Evolutionary conservation across 2,329 filamentous ascomycete genomes (phyloP), one percentile per base, ranked within the genome.

Genomic region (Trichoderma sp.): DNA sequence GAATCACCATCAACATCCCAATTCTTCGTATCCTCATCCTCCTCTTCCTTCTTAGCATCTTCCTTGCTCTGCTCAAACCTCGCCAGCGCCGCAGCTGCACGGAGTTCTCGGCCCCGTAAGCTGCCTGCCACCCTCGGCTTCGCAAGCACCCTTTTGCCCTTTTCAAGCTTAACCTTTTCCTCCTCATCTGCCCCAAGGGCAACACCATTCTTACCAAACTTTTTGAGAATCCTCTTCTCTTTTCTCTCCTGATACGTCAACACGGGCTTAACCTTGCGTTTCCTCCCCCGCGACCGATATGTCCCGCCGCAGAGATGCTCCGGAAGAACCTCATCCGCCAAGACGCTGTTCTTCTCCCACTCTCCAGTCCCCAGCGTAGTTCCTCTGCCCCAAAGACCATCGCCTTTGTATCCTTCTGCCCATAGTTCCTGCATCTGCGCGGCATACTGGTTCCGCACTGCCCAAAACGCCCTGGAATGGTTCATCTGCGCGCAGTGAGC

Each of bases 401-500:
- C 93, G 3, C 94, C 94, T 0, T 88, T 91, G 78, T 96, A 97
- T 1, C 85, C 85, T 70, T 86, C 88, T 1, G 80, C 80, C 92
- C 93, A 96, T 1, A 97, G 82, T 1, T 75, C 84, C 73, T 90
- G 88, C 88, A 97, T 90, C 70, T 93, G 87, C 9, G 85, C 85
- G 1, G 92, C 91, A 77, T 92, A 96, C 55, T 84, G 82, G 79
- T 96, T 92, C 61, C 93, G 85, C 20, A 95, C 91, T 11, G 88
- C 87, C 93, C 94, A 97, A 77, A 97, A 97, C 3, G 88, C 89
- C 70, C 88, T 87, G 2, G 90, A 92, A 79, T 97, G 94, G 79
- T 97, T 97, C 94, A 97, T 97, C 79, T 97, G 91, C 80, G 93
- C 92, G 85, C 92, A 95, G 80, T 97, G 93, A 3, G 93, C 93